Percentiles rank a stretch among this genome's conserved stretches.
phyloP scores from a whole-genome alignment of 176 grass and related monocot species.

The Rhipidocladum racemiflorum region DNA sequence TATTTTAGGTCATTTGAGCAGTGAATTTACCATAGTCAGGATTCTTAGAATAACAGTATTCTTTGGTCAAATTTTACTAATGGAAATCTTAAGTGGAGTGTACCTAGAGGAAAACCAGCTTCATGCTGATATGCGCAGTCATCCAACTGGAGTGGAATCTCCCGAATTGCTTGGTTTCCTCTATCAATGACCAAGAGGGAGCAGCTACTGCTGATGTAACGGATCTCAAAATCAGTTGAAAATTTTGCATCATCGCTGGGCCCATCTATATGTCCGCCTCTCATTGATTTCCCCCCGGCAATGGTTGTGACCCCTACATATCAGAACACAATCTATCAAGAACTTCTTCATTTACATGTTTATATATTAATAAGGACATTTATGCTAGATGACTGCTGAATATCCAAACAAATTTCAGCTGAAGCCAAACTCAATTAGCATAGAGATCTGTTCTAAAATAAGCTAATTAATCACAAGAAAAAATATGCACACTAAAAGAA shows the following conservation, averaged over 20 bases:
- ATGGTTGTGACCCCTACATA: slow-evolving; percentile 91
- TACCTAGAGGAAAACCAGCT: slow-evolving; percentile 90
- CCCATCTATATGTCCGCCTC: slow-evolving; percentile 78
- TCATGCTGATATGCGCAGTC: slow-evolving; percentile 82
- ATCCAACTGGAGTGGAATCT: slow-evolving; percentile 78
- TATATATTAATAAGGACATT: not conserved
- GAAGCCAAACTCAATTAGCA: slow-evolving; percentile 19
- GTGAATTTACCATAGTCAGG: not conserved
- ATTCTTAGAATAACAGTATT: slow-evolving; percentile 1
- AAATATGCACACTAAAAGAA: not conserved
- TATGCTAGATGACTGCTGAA: not conserved
- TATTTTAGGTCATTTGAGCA: not conserved
- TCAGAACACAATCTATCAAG: slow-evolving; percentile 16
- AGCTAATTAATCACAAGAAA: slow-evolving; percentile 4
- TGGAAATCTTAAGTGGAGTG: slow-evolving; percentile 6
- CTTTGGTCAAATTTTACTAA: slow-evolving; percentile 1
- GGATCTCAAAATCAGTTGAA: slow-evolving; percentile 90
- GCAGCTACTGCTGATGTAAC: slow-evolving; percentile 78
- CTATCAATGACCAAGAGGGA: slow-evolving; percentile 90
- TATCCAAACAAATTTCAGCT: not conserved
- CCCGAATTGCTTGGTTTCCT: slow-evolving; percentile 94
- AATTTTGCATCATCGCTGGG: slow-evolving; percentile 92
- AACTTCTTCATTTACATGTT: not conserved
- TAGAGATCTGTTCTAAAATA: not conserved
- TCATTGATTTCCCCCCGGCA: slow-evolving; percentile 78